Evolutionary conservation across 257 asterid species (phyloP).

Genomic region (Solanum corneliomulleri): DNA sequence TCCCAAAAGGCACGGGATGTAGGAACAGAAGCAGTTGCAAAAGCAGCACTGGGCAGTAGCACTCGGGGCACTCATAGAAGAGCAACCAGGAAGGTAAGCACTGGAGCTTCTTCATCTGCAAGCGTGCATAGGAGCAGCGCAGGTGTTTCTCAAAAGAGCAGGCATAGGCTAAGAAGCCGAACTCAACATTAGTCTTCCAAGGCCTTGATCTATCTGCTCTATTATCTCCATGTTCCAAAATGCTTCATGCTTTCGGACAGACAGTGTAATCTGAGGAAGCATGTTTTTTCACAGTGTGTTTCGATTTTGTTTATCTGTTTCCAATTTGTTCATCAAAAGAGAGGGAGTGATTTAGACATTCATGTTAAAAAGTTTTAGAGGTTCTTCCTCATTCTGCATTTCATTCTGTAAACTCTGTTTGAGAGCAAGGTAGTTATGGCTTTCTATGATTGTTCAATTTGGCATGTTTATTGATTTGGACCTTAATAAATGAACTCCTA

Average conservation of each 20-base stretch:
- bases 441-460: background rate
- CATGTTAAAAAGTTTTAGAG: background rate
- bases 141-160: conserved; percentile 23
- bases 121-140: conserved; percentile 22
- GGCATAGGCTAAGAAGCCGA: conserved; percentile 30
- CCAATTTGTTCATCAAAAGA: background rate
- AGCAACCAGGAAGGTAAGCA: conserved; percentile 23
- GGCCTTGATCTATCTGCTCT: conserved; percentile 4
- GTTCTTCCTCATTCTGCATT: background rate
- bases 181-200: conserved; percentile 15
- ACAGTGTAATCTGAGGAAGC: background rate
- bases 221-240: background rate
- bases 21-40: conserved; percentile 40
- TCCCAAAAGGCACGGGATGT: conserved; percentile 55
- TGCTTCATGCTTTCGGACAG: background rate
- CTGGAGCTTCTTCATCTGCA: conserved; percentile 18
- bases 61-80: conserved; percentile 27
- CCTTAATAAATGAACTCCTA: background rate
- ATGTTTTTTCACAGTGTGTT: background rate
- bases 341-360: background rate
- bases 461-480: background rate
- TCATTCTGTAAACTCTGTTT: background rate
- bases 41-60: conserved; percentile 48
- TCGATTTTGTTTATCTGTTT: background rate
- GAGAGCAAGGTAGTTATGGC: background rate